A percentile compares a stretch with the other conserved stretches of the same genome.
Evolutionary conservation across 441 rosid species (phyloP).

Genomic region (Euphorbia corollata): DNA sequence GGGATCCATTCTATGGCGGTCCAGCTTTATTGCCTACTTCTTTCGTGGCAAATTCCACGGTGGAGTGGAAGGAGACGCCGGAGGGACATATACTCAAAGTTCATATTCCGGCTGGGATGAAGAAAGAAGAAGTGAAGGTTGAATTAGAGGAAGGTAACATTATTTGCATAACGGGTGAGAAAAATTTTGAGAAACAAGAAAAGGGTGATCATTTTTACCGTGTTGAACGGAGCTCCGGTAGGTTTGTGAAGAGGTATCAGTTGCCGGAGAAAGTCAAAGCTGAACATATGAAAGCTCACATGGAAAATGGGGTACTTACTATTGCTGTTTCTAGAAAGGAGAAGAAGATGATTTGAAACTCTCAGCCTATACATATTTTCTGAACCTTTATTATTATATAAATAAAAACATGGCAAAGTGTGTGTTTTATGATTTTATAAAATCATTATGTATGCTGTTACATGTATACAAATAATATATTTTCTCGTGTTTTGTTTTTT

Average conservation of each 20-base stretch:
- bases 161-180: slow-evolving; percentile 33
- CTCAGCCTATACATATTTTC: background rate
- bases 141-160: slow-evolving; percentile 28
- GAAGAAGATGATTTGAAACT: background rate
- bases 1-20: slow-evolving; percentile 4
- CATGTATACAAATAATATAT: too few relatives aligned
- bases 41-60: slow-evolving; percentile 1
- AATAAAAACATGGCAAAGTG: too few relatives aligned
- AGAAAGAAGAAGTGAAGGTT: slow-evolving; percentile 34
- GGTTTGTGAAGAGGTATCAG: slow-evolving; percentile 23
- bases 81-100: slow-evolving; percentile 27
- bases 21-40: background rate
- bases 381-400: too few relatives aligned
- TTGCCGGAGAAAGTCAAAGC: slow-evolving; percentile 30
- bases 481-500: too few relatives aligned
- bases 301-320: slow-evolving; percentile 35
- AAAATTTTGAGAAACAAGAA: slow-evolving; percentile 26
- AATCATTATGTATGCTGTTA: too few relatives aligned
- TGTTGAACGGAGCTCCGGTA: slow-evolving; percentile 23
- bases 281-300: slow-evolving; percentile 14
- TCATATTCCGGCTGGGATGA: slow-evolving; percentile 29
- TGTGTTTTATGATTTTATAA: too few relatives aligned
- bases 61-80: slow-evolving; percentile 35
- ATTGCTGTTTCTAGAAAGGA: slow-evolving; percentile 31
- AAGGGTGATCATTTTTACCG: slow-evolving; percentile 21